Percentiles rank a stretch among this genome's conserved stretches.
phyloP scores from a whole-genome alignment of 108 stramenopile species.

The Skeletonema potamos region DNA sequence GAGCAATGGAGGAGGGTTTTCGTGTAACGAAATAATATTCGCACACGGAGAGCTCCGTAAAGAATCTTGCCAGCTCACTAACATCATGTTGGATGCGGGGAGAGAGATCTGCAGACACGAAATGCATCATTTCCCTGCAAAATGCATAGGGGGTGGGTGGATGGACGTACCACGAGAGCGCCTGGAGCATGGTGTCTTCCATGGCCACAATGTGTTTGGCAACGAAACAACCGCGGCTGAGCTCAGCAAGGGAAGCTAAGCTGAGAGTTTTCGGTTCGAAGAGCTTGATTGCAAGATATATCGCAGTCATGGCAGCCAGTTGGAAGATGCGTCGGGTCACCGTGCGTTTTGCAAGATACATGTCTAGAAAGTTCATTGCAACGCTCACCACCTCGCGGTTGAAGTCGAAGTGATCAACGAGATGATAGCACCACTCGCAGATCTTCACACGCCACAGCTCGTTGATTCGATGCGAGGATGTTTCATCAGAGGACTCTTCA shows the following conservation, averaged over 20 bases:
- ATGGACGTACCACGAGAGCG: slow-evolving; percentile 67
- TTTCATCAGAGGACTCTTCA: slow-evolving; percentile 1
- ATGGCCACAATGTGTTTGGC: slow-evolving; percentile 67
- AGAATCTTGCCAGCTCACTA: slow-evolving; percentile 63
- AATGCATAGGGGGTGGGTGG: slow-evolving; percentile 69
- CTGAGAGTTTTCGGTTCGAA: slow-evolving; percentile 51
- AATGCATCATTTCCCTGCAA: slow-evolving; percentile 48
- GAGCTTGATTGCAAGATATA: slow-evolving; percentile 77
- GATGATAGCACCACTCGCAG: slow-evolving; percentile 79
- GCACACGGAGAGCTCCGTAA: slow-evolving; percentile 69
- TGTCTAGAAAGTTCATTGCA: slow-evolving; percentile 65
- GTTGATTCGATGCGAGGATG: slow-evolving; percentile 56
- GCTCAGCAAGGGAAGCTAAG: slow-evolving; percentile 60
- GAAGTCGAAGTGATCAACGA: slow-evolving; percentile 77
- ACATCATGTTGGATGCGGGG: slow-evolving; percentile 38
- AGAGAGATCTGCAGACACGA: slow-evolving; percentile 38
- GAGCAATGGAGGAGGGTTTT: slow-evolving; percentile 54
- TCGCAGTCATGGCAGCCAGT: slow-evolving; percentile 66
- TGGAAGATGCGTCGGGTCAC: slow-evolving; percentile 71
- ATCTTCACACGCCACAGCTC: slow-evolving; percentile 80
- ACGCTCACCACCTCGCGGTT: slow-evolving; percentile 68
- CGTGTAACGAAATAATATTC: slow-evolving; percentile 71
- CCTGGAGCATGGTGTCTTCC: slow-evolving; percentile 61
- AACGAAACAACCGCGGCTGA: slow-evolving; percentile 72
- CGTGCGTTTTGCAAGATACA: slow-evolving; percentile 50